Evolutionary conservation across 345 rosid genomes (phyloP).

Genomic region (Abelmoschus esculentus): DNA sequence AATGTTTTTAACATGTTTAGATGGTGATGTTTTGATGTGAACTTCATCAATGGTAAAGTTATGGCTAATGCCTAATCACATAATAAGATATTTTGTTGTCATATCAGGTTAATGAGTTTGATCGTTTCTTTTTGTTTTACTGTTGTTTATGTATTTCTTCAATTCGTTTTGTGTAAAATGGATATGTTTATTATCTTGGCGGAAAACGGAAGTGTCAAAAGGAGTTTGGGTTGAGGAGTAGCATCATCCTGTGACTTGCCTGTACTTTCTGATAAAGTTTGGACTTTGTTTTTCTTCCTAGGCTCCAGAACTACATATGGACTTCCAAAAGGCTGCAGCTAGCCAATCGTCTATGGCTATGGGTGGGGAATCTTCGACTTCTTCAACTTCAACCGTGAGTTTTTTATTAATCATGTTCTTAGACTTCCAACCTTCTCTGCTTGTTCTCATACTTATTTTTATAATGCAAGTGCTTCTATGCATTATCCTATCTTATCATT

Average conservation of each 20-base stretch:
- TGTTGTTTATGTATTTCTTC: neutral
- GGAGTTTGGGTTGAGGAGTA: neutral
- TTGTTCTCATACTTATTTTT: neutral
- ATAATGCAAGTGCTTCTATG: neutral
- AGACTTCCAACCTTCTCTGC: neutral
- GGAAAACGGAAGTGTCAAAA: neutral
- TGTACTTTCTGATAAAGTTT: neutral
- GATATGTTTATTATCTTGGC: neutral
- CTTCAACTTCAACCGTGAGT: conserved; percentile 25
- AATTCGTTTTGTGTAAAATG: neutral
- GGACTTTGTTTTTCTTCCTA: conserved; percentile 12
- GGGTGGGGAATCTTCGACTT: conserved; percentile 41
- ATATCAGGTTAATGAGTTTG: neutral
- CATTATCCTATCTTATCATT: neutral
- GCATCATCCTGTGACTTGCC: neutral
- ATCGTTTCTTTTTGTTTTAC: neutral
- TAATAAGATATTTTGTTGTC: neutral
- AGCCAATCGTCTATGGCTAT: conserved; percentile 20
- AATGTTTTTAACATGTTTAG: no score
- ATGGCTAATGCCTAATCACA: neutral
- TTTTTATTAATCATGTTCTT: neutral
- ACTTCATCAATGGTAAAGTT: neutral
- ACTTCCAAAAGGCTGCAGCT: conserved; percentile 44
- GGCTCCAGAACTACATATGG: conserved; percentile 57
- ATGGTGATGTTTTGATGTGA: no score